These are phyloP conservation scores for Avicennia marina DNA, from an alignment of 257 asterid genomes.

Conservation along the genomic window DNA sequence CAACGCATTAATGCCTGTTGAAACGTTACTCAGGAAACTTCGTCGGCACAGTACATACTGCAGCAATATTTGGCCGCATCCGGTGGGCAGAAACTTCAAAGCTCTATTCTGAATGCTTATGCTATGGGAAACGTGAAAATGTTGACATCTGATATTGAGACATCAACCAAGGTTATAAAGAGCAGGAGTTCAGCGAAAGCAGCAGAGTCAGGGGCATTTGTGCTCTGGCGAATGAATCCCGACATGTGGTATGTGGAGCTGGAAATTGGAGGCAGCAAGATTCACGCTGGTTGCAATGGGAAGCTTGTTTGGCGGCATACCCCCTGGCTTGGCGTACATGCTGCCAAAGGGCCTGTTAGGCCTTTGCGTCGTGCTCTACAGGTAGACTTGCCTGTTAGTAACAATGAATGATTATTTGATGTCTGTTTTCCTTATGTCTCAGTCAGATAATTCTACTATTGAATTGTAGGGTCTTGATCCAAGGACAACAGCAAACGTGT, in stretches of 20 bases:
- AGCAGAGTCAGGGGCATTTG: slow-evolving; percentile 45
- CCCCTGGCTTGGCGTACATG: slow-evolving; percentile 55
- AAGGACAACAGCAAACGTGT: slow-evolving; percentile 51
- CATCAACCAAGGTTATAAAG: slow-evolving; percentile 46
- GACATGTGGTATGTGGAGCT: slow-evolving; percentile 61
- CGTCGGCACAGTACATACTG: slow-evolving; percentile 52
- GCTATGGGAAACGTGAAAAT: slow-evolving; percentile 52
- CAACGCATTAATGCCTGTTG: background rate
- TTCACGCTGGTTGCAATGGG: slow-evolving; percentile 58
- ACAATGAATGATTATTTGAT: too few species aligned
- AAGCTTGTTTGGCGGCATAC: slow-evolving; percentile 57
- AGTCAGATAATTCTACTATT: too few species aligned
- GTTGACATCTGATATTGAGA: slow-evolving; percentile 50
- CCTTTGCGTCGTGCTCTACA: slow-evolving; percentile 56
- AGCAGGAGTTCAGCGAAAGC: slow-evolving; percentile 34
- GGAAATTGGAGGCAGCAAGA: slow-evolving; percentile 50
- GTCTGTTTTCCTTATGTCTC: background rate
- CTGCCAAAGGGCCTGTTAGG: slow-evolving; percentile 57
- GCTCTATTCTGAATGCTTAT: slow-evolving; percentile 43
- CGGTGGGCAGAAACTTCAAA: slow-evolving; percentile 50
- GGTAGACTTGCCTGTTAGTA: slow-evolving; percentile 18
- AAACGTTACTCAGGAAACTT: slow-evolving; percentile 33
- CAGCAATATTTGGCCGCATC: too few species aligned
- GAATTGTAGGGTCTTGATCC: slow-evolving; percentile 45
- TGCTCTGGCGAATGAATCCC: slow-evolving; percentile 59